Evolutionary conservation across 1,284 basidiomycete species (phyloP), one percentile per base, ranked within the genome.

Genomic region (Malassezia equina): DNA sequence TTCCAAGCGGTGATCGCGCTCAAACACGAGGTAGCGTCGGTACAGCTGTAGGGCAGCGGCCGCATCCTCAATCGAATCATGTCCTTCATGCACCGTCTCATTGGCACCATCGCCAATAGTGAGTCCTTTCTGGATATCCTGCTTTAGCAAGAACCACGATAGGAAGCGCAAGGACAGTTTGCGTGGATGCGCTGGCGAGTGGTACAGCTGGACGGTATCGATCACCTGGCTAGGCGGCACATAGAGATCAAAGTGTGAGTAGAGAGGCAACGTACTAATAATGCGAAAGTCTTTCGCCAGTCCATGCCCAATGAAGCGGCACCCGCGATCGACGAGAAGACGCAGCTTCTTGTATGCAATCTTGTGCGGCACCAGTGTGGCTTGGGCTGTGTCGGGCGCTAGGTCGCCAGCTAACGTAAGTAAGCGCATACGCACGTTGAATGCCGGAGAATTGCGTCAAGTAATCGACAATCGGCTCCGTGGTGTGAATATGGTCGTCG

Each of bases 211-310:
- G 54, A 98, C 93, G 0, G 94, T 98, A 73, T 98, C 93, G 57
- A 94, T 86, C 44, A 99, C 90, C 75, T 94, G 91, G 4, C 86
- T 82, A 0, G 89, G 88, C 0, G 94, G 93, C 6, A 99, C 89
- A 69, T 86, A 91, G 47, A 98, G 89, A 75, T 98, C 90, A 93
- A n/a, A 41, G 17, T 7, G 49, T 66, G 4, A 46, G 24, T 17
- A 2, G 15, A 3, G 21, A 5, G n/a, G n/a, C n/a, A 24, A 78
- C 88, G 70, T 64, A 91, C 90, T 98, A 78, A 98, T 96, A 55
- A 94, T 98, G 11, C 94, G 82, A 77, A 98, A 96, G 76, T 98
- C 94, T 74, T 96, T 96, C n/a, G 88, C 86, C n/a, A 98, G 81
- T 1, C 94, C 94, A 67, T 99, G 93, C 0, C 94, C 94, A 52